phyloP scores from a whole-genome alignment of 352 stramenopile species.

The Globisporangium iwayamae region DNA sequence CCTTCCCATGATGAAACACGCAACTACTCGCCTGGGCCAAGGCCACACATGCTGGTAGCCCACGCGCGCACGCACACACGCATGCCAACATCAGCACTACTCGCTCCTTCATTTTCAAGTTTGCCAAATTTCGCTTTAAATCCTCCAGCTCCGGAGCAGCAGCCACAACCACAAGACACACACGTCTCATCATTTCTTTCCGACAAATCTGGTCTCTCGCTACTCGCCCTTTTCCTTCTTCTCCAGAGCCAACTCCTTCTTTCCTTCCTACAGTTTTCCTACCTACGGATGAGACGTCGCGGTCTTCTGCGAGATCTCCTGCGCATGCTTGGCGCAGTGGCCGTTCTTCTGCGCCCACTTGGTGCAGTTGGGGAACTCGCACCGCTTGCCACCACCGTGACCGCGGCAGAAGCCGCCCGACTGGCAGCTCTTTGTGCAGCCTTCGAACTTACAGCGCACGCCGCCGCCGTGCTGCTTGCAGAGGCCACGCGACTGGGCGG shows the following conservation, averaged over 20 bases:
- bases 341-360: slow-evolving; percentile 89
- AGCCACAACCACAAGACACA: not conserved
- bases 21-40: no score
- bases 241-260: not conserved
- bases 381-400: slow-evolving; percentile 82
- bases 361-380: slow-evolving; percentile 77
- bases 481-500: slow-evolving; percentile 74
- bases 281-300: slow-evolving; percentile 29
- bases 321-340: slow-evolving; percentile 83
- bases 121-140: not conserved
- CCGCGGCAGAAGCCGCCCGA: slow-evolving; percentile 82
- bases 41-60: no score
- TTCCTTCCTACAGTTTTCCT: not conserved
- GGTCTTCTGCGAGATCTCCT: slow-evolving; percentile 66
- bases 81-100: not conserved
- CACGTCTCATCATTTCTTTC: not conserved
- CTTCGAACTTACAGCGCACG: slow-evolving; percentile 84
- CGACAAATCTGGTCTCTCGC: not conserved
- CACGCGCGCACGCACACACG: no score
- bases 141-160: not conserved
- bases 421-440: slow-evolving; percentile 85
- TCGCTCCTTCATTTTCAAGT: not conserved
- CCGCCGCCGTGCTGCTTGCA: slow-evolving; percentile 85
- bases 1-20: no score
- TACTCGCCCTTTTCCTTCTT: not conserved